Evolutionary conservation across 169 alveolate genomes (phyloP).

Genomic region (Plasmodium gaboni): DNA sequence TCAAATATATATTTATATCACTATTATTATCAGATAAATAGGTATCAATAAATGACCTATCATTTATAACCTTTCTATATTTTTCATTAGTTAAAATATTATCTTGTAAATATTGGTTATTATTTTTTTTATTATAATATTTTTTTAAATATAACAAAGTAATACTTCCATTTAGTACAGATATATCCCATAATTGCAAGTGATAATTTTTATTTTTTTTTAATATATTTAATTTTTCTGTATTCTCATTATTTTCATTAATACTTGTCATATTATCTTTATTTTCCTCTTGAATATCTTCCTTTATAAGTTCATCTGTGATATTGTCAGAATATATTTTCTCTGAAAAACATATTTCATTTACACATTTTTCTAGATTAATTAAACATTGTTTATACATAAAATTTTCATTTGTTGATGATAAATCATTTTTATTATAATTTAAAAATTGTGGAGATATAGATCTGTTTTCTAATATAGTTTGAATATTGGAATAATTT

Average conservation of each 20-base stretch:
- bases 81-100: constrained; percentile 69
- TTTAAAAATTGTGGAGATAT: constrained; percentile 69
- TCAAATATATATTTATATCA: constrained; percentile 67
- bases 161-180: constrained; percentile 83
- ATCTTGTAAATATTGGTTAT: constrained; percentile 18
- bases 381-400: constrained; percentile 74
- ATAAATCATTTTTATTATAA: constrained; percentile 19
- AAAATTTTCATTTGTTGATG: constrained; percentile 29
- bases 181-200: constrained; percentile 77
- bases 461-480: constrained; percentile 60
- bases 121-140: constrained; percentile 65
- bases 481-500: constrained; percentile 68
- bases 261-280: background rate
- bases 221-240: constrained; percentile 24
- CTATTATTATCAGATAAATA: constrained; percentile 72
- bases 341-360: constrained; percentile 46
- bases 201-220: constrained; percentile 55
- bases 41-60: constrained; percentile 55
- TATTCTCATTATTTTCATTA: background rate
- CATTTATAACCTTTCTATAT: constrained; percentile 50
- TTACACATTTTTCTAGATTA: constrained; percentile 61
- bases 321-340: constrained; percentile 6
- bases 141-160: constrained; percentile 74
- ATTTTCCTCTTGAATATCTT: background rate
- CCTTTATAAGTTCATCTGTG: background rate